Percentiles rank a stretch among this genome's conserved stretches.
Evolutionary conservation across 2,329 filamentous ascomycete genomes (phyloP).

Genomic region (Tolypocladium tundrense): DNA sequence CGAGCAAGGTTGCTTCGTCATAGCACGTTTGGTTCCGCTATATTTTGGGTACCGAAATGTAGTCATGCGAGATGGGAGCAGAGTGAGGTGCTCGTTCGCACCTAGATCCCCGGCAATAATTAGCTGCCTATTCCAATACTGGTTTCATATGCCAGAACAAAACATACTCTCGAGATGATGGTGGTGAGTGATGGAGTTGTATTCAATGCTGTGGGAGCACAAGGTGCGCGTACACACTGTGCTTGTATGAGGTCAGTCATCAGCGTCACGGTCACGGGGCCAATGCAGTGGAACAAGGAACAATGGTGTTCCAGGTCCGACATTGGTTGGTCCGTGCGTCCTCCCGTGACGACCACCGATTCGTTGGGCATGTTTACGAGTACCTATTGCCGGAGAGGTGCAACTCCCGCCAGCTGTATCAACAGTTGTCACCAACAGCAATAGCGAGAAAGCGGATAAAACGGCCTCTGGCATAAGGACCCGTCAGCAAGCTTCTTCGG

Average conservation of each 20-base stretch:
- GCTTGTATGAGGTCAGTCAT: neutral
- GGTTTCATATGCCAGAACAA: neutral
- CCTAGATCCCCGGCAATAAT: neutral
- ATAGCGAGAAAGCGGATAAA: neutral
- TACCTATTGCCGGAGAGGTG: neutral
- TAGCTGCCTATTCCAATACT: neutral
- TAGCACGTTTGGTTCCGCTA: neutral
- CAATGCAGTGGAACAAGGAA: neutral
- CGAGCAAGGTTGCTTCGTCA: neutral
- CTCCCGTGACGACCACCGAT: neutral
- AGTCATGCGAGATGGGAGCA: neutral
- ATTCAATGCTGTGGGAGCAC: neutral
- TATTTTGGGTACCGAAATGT: neutral
- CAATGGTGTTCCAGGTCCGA: neutral
- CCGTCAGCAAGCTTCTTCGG: neutral
- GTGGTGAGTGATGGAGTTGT: neutral
- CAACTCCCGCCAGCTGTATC: neutral
- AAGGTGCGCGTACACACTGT: neutral
- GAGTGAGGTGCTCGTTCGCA: neutral
- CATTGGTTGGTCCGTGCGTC: neutral
- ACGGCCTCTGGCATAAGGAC: neutral
- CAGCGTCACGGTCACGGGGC: neutral
- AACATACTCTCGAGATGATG: neutral
- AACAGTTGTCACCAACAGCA: neutral
- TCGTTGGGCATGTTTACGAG: neutral